Conservation (phyloP, 805 yeast species). For the Kregervanrija delftensis region DNA sequence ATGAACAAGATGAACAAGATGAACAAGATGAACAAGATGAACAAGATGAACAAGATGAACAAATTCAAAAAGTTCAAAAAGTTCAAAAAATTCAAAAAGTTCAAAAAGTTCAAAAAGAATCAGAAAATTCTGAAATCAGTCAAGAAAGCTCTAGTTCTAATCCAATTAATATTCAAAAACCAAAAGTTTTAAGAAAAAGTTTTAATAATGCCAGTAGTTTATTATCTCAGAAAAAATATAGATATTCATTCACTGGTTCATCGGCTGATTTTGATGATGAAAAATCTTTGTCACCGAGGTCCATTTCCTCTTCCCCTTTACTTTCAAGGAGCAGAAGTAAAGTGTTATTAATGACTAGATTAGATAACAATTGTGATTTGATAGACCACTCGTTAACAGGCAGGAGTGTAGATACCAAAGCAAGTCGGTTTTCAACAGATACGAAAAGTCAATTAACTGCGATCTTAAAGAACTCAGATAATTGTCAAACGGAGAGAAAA, state of each 20-base stretch:
- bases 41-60: neutral
- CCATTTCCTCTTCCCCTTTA: slow-evolving; percentile 13
- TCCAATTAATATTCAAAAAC: slow-evolving; percentile 17
- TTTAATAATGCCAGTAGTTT: neutral
- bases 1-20: too few species aligned
- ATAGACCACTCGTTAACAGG: neutral
- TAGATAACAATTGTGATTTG: neutral
- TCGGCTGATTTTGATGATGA: slow-evolving; percentile 31
- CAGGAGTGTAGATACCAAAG: slow-evolving; percentile 8
- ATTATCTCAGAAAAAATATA: slow-evolving; percentile 8
- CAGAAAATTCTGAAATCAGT: neutral
- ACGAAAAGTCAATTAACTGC: slow-evolving; percentile 24
- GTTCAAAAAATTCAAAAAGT: neutral
- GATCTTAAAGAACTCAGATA: slow-evolving; percentile 10
- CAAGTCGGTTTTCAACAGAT: slow-evolving; percentile 17
- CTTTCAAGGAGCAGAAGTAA: slow-evolving; percentile 7
- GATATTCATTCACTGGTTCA: slow-evolving; percentile 27
- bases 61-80: neutral
- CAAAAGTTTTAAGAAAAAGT: neutral
- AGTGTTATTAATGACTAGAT: slow-evolving; percentile 9
- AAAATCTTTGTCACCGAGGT: slow-evolving; percentile 19
- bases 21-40: neutral
- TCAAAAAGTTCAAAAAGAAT: neutral
- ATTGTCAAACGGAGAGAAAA: slow-evolving; percentile 6
- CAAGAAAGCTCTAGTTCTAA: neutral